Percentiles rank a stretch among this genome's conserved stretches.
Conservation (phyloP, 345 rosid species). For the Arabis hirsuta region DNA sequence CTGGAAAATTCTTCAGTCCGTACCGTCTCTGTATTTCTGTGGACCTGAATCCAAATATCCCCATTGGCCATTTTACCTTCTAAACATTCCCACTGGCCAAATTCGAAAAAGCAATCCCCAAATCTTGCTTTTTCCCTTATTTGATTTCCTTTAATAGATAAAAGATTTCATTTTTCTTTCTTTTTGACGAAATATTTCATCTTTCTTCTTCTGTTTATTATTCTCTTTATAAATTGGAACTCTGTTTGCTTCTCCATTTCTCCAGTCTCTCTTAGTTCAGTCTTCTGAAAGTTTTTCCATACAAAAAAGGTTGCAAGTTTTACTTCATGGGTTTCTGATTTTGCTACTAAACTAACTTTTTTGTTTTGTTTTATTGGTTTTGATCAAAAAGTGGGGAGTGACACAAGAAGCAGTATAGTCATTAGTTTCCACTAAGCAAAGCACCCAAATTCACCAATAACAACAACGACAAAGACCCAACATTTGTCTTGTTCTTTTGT, state of each 20-base stretch:
- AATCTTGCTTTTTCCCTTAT: slow-evolving; percentile 36
- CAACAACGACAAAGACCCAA: slow-evolving; percentile 20
- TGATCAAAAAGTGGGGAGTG: slow-evolving; percentile 48
- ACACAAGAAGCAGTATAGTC: slow-evolving; percentile 49
- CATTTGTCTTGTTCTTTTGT: slow-evolving; percentile 18
- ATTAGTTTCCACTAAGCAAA: slow-evolving; percentile 39
- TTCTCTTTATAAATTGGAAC: slow-evolving; percentile 36
- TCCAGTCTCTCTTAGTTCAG: background rate
- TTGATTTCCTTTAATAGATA: slow-evolving; percentile 13
- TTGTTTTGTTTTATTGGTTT: background rate
- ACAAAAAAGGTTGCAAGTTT: background rate
- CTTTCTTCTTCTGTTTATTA: slow-evolving; percentile 29
- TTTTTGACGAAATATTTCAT: slow-evolving; percentile 28
- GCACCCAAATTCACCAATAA: slow-evolving; percentile 30
- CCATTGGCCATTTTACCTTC: slow-evolving; percentile 35
- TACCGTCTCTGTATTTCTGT: slow-evolving; percentile 25
- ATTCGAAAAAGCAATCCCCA: slow-evolving; percentile 14
- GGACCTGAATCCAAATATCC: slow-evolving; percentile 27
- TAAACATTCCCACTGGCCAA: slow-evolving; percentile 32
- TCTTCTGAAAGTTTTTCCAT: background rate
- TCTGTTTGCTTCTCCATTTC: slow-evolving; percentile 12
- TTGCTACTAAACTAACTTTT: slow-evolving; percentile 15
- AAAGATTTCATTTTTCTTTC: slow-evolving; percentile 23
- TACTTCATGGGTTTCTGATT: slow-evolving; percentile 30
- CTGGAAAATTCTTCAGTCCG: slow-evolving; percentile 15